phyloP scores from a whole-genome alignment of 176 grass and related monocot genomes.

The Avena sativa region DNA sequence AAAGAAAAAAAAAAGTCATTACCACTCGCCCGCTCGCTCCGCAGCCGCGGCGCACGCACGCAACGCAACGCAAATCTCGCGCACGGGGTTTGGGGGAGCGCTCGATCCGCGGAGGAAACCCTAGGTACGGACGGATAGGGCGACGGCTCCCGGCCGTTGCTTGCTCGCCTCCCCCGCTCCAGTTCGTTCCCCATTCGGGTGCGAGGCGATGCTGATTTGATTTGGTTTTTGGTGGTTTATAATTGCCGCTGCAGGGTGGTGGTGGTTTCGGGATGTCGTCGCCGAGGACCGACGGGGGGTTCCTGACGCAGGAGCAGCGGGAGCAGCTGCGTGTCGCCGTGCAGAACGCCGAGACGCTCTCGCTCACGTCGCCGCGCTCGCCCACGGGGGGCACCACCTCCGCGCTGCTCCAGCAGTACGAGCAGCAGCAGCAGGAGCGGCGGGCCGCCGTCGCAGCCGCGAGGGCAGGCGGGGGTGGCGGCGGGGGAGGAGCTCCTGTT shows the following conservation, averaged over 20 bases:
- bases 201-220: background rate
- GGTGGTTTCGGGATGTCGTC: constrained; percentile 60
- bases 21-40: constrained; percentile 17
- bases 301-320: constrained; percentile 91
- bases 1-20: background rate
- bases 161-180: background rate
- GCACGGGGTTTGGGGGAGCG: constrained; percentile 24
- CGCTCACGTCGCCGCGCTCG: constrained; percentile 71
- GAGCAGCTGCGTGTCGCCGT: constrained; percentile 84
- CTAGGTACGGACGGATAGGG: constrained; percentile 35
- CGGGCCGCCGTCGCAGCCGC: constrained; percentile 34
- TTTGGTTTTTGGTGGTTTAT: constrained; percentile 5
- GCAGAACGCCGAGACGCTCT: constrained; percentile 85
- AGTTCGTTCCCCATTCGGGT: constrained; percentile 22
- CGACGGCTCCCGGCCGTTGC: background rate
- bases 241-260: constrained; percentile 18
- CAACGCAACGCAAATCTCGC: constrained; percentile 37
- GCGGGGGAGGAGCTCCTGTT: constrained; percentile 10
- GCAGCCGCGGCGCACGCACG: constrained; percentile 27
- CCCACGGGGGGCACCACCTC: constrained; percentile 57
- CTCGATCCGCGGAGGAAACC: constrained; percentile 61
- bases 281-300: constrained; percentile 83
- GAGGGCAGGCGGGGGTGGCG: constrained; percentile 15
- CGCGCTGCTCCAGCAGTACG: constrained; percentile 67
- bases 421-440: constrained; percentile 49